Evolutionary conservation across 805 yeast genomes (phyloP).

Genomic region (Nakazawaea molendinolei): DNA sequence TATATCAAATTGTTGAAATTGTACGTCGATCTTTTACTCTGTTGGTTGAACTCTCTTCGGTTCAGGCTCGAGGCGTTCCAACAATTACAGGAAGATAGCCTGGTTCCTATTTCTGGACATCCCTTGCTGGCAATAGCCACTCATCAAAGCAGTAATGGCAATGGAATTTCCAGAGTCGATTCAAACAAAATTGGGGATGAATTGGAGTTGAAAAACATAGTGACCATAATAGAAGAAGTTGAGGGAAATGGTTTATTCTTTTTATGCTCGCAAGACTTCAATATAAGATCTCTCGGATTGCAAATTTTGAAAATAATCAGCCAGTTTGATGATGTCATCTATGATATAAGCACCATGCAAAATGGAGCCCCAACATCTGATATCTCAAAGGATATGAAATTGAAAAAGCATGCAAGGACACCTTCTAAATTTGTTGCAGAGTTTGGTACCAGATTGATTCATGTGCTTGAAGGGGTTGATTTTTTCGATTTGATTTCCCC

Average conservation of each 20-base stretch:
- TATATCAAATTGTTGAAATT: slow-evolving; percentile 55
- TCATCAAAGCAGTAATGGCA: slow-evolving; percentile 9
- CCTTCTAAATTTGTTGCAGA: slow-evolving; percentile 75
- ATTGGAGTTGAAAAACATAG: slow-evolving; percentile 68
- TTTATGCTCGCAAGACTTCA: slow-evolving; percentile 79
- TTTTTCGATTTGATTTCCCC: slow-evolving; percentile 55
- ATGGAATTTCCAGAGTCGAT: slow-evolving; percentile 27
- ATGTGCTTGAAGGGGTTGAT: slow-evolving; percentile 67
- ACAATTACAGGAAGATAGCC: slow-evolving; percentile 19
- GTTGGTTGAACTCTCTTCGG: slow-evolving; percentile 73
- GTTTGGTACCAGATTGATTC: slow-evolving; percentile 68
- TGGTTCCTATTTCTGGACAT: slow-evolving; percentile 8
- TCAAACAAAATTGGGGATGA: slow-evolving; percentile 36
- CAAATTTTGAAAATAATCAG: slow-evolving; percentile 70
- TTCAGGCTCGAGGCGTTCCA: slow-evolving; percentile 15
- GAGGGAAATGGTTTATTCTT: slow-evolving; percentile 95
- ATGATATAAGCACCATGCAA: slow-evolving; percentile 30
- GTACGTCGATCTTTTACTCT: slow-evolving; percentile 71
- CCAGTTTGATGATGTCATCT: slow-evolving; percentile 81
- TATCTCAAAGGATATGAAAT: slow-evolving; percentile 15
- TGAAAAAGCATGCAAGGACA: slow-evolving; percentile 41
- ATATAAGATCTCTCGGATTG: slow-evolving; percentile 68
- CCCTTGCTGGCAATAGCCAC: slow-evolving; percentile 3
- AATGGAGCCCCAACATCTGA: slow-evolving; percentile 10
- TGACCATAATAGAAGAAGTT: slow-evolving; percentile 86